phyloP scores from a whole-genome alignment of 2,329 filamentous ascomycete species.

The Diaporthe australafricana region DNA sequence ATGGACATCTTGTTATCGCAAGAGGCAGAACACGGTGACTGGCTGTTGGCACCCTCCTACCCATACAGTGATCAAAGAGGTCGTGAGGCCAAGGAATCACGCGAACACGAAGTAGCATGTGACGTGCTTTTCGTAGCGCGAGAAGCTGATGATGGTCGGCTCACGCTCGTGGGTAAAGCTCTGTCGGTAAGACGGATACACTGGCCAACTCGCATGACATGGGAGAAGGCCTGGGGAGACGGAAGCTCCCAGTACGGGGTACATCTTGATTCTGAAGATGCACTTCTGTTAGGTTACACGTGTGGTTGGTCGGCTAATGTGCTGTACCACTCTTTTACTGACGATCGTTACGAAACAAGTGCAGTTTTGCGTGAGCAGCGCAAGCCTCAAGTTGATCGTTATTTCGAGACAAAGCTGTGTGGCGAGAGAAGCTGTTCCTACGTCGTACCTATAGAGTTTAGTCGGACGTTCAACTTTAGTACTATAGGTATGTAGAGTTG shows the following conservation, averaged over 20 bases:
- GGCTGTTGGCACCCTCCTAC: neutral
- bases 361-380: neutral
- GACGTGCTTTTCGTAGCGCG: neutral
- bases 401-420: neutral
- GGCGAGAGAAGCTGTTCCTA: neutral
- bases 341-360: too few relatives aligned
- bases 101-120: too few relatives aligned
- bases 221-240: neutral
- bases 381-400: neutral
- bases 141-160: neutral
- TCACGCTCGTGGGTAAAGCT: neutral
- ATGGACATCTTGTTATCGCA: neutral
- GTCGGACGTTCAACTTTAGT: too few relatives aligned
- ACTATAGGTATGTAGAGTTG: too few relatives aligned
- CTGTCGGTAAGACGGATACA: fast-evolving
- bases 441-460: neutral
- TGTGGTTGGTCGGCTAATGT: too few relatives aligned
- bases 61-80: too few relatives aligned
- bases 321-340: too few relatives aligned
- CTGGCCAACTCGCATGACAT: too few relatives aligned
- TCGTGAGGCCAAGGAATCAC: too few relatives aligned
- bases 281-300: neutral
- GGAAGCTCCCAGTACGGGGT: neutral
- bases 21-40: neutral
- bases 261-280: neutral